These are phyloP conservation scores for Dipteronia dyeriana DNA, from an alignment of 345 rosid genomes.

Conservation along the genomic window DNA sequence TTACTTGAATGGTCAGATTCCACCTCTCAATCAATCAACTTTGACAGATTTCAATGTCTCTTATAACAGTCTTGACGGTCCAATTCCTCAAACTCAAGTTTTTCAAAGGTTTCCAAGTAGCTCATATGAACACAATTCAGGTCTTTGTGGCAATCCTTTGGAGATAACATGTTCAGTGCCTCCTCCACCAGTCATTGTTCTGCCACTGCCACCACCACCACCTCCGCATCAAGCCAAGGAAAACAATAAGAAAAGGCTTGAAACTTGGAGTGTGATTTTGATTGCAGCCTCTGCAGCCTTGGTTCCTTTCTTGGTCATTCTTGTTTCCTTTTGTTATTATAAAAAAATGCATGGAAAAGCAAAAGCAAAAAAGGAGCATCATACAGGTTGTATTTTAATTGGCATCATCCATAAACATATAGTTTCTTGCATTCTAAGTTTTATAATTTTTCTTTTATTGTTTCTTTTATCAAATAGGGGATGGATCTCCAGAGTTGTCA, in stretches of 20 bases:
- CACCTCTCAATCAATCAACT: slow-evolving; percentile 42
- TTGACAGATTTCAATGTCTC: slow-evolving; percentile 50
- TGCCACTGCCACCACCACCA: slow-evolving; percentile 12
- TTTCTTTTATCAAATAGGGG: neutral
- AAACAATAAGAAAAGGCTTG: slow-evolving; percentile 16
- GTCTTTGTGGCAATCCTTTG: slow-evolving; percentile 55
- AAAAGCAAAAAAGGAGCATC: slow-evolving; percentile 13
- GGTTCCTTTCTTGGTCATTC: slow-evolving; percentile 31
- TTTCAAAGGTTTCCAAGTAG: slow-evolving; percentile 39
- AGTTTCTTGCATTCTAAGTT: neutral
- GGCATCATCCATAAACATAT: neutral
- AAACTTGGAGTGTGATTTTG: slow-evolving; percentile 29
- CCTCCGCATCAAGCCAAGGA: slow-evolving; percentile 11
- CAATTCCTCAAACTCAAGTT: slow-evolving; percentile 38
- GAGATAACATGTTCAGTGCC: slow-evolving; percentile 28
- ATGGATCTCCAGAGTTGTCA: neutral
- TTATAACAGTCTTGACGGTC: slow-evolving; percentile 44
- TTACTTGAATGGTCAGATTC: slow-evolving; percentile 41
- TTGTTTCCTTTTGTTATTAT: slow-evolving; percentile 32
- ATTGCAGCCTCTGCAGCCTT: slow-evolving; percentile 35
- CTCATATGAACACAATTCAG: slow-evolving; percentile 39
- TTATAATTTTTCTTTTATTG: neutral
- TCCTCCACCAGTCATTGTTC: slow-evolving; percentile 14
- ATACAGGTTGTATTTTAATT: slow-evolving; percentile 20
- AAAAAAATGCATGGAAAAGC: slow-evolving; percentile 23